phyloP scores from a whole-genome alignment of 805 yeast species.

The Metschnikowia matae region DNA sequence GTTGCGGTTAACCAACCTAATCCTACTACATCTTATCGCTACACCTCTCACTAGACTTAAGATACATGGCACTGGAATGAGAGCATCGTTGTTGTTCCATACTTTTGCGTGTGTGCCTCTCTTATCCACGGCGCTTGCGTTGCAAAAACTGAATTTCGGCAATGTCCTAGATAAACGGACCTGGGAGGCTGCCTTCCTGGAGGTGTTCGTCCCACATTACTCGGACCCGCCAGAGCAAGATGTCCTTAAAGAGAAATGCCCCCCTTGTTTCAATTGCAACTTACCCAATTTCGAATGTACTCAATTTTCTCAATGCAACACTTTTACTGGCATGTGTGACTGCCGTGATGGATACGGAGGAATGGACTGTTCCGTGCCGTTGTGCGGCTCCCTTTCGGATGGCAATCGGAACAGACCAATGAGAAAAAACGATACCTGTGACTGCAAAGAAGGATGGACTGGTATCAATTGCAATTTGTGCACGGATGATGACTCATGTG shows the following conservation, averaged over 20 bases:
- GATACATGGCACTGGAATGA: conserved; percentile 2
- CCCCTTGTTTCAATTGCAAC: conserved; percentile 94
- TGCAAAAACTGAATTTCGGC: not conserved
- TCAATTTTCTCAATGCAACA: conserved; percentile 86
- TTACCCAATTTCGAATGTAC: conserved; percentile 85
- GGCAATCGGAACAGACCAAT: conserved; percentile 62
- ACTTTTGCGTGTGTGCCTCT: not conserved
- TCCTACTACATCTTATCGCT: not conserved
- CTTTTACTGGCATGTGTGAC: conserved; percentile 85
- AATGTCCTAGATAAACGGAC: conserved; percentile 6
- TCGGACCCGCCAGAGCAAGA: not conserved
- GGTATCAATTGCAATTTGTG: conserved; percentile 95
- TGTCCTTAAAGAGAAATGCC: conserved; percentile 40
- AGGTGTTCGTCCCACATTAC: conserved; percentile 5
- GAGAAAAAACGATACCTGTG: conserved; percentile 55
- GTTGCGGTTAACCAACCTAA: conserved; percentile 2
- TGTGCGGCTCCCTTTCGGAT: conserved; percentile 75
- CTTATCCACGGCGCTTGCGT: not conserved
- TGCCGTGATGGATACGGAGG: conserved; percentile 95
- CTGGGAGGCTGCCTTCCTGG: conserved; percentile 1
- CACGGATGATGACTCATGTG: conserved; percentile 67
- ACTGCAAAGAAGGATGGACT: conserved; percentile 82
- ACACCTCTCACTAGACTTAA: not conserved
- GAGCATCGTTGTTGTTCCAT: not conserved
- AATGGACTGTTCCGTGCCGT: conserved; percentile 81